Conservation (phyloP, 73 alveolate species). For the Paramecium bursaria region DNA sequence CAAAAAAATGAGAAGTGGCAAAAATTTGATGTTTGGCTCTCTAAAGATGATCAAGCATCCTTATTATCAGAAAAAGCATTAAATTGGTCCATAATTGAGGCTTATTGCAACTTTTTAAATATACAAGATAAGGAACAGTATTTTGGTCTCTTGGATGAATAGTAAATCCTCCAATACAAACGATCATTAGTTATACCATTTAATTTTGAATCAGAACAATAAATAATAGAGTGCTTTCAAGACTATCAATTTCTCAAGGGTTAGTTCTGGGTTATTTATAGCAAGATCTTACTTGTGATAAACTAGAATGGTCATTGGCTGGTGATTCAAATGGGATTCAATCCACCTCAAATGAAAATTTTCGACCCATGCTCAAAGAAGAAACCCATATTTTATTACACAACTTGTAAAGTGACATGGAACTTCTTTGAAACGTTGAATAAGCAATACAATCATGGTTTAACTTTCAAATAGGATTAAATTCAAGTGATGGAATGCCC, state of each 20-base stretch:
- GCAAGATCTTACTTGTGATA: not conserved
- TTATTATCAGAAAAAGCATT: slow-evolving; percentile 23
- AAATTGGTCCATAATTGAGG: slow-evolving; percentile 9
- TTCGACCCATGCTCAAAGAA: slow-evolving; percentile 31
- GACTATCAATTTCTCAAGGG: slow-evolving; percentile 5
- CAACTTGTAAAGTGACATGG: slow-evolving; percentile 26
- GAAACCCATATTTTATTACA: slow-evolving; percentile 36
- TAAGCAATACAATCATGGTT: not conserved
- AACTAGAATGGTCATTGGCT: slow-evolving; percentile 47
- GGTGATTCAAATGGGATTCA: not conserved
- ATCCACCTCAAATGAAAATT: not conserved
- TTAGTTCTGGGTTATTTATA: slow-evolving; percentile 12
- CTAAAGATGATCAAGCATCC: slow-evolving; percentile 28
- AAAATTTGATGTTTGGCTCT: slow-evolving; percentile 9
- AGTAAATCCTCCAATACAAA: not conserved
- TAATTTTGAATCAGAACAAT: slow-evolving; percentile 13
- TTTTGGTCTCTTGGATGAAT: not conserved
- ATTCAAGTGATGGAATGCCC: slow-evolving; percentile 33
- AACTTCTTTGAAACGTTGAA: not conserved
- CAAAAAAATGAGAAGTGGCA: slow-evolving; percentile 6
- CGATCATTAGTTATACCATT: slow-evolving; percentile 38
- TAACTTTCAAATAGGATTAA: slow-evolving; percentile 13
- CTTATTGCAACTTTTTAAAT: slow-evolving; percentile 3
- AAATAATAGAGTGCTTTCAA: slow-evolving; percentile 24
- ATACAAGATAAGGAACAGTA: not conserved